Evolutionary conservation across 2,329 filamentous ascomycete genomes (phyloP), one percentile per base, ranked within the genome.

Genomic region (Penicillium sp.): DNA sequence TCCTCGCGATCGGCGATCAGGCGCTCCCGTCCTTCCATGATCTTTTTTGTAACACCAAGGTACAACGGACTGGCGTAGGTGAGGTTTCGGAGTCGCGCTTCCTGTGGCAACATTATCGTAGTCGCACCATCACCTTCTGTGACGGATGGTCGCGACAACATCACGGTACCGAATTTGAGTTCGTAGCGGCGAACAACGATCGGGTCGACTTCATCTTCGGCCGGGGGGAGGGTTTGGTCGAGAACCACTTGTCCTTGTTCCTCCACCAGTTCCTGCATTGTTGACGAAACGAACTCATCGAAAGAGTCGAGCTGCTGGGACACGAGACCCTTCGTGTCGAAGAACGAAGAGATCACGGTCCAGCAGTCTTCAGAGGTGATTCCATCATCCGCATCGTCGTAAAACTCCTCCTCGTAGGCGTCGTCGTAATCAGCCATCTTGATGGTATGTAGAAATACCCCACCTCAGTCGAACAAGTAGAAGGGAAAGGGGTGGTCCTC

Each of bases 291-390:
- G 60, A 98, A 98, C 64, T 97, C 90, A 70, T 98, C 89, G 70
- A 95, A 98, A 0, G 94, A 98, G 65, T 97, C 91, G 48, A 97
- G 83, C 73, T 98, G 93, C 70, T 98, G 91, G 11, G 93, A 95
- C 15, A 95, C 93, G 20, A 98, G 78, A 59, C 93, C 91, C 71
- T 97, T 98, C 48, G 83, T 80, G 57, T 96, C 88, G 72, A 98
- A 98, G 75, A 96, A 97, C 7, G 93, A 86, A 41, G 87, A 89
- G 64, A 98, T 97, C 60, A 97, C 91, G 51, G 86, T 86, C 93
- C 94, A 98, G 75, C 89, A 96, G 71, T 98, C 94, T 73, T 97
- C 93, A 46, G 90, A 87, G 17, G 90, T 95, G 71, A 97, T 95
- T 27, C 73, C 82, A 47, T 85, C 81, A 43, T 78, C 80, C 44